Conservation (phyloP, 2,329 filamentous ascomycete species). For the Fusarium domesticum region DNA sequence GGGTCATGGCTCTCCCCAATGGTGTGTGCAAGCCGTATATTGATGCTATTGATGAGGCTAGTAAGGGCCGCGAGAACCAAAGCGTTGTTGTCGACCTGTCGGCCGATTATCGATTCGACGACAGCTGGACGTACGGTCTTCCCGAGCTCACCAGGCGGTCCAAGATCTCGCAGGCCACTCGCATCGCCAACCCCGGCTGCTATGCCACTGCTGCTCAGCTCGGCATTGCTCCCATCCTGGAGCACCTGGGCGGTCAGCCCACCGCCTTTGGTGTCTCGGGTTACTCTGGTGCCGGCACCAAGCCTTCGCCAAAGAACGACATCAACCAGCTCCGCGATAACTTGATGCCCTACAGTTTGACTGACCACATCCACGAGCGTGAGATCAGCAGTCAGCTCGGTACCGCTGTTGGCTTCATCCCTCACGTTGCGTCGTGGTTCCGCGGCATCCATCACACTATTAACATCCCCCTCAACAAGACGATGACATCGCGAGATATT, state of each 20-base stretch:
- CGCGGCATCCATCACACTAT: slow-evolving; percentile 92
- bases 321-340: slow-evolving; percentile 79
- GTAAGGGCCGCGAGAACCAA: slow-evolving; percentile 48
- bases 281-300: slow-evolving; percentile 84
- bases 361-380: slow-evolving; percentile 90
- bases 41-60: slow-evolving; percentile 79
- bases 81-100: slow-evolving; percentile 89
- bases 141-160: slow-evolving; percentile 80
- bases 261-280: slow-evolving; percentile 88
- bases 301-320: slow-evolving; percentile 92
- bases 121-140: slow-evolving; percentile 71
- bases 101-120: slow-evolving; percentile 92
- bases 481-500: slow-evolving; percentile 88
- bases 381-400: slow-evolving; percentile 82
- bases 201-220: slow-evolving; percentile 93
- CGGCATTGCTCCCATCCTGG: slow-evolving; percentile 77
- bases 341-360: slow-evolving; percentile 68
- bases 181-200: slow-evolving; percentile 91
- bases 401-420: slow-evolving; percentile 75
- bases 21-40: slow-evolving; percentile 92
- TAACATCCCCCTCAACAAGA: slow-evolving; percentile 79
- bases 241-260: slow-evolving; percentile 72
- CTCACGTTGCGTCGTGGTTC: slow-evolving; percentile 96
- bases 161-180: slow-evolving; percentile 68
- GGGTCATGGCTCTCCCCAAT: slow-evolving; percentile 97